These are phyloP conservation scores for Corymbia citriodora DNA, from an alignment of 441 rosid species.

Conservation along the genomic window DNA sequence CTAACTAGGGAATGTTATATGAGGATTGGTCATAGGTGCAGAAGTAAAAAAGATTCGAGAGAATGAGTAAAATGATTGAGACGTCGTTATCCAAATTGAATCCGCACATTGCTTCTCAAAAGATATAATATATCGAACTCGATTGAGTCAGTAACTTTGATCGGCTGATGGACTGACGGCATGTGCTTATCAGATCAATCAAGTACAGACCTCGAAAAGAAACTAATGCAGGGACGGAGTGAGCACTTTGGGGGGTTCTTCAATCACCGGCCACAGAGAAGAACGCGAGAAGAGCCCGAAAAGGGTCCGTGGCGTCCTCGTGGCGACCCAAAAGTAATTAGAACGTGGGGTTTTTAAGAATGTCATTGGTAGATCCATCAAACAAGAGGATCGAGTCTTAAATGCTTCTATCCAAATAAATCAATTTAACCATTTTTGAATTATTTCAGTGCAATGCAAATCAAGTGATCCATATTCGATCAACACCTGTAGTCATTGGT, in stretches of 20 bases:
- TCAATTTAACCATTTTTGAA: no score
- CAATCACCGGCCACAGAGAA: not conserved
- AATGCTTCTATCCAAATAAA: no score
- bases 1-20: not conserved
- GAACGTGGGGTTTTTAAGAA: no score
- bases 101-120: not conserved
- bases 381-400: no score
- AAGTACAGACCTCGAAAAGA: not conserved
- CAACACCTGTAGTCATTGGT: no score
- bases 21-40: not conserved
- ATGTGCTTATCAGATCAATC: not conserved
- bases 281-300: not conserved
- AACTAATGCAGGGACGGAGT: not conserved
- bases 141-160: not conserved
- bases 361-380: no score
- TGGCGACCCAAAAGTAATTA: not conserved
- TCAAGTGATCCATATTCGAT: no score
- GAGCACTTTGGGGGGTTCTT: not conserved
- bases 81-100: not conserved
- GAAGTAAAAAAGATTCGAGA: not conserved
- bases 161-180: not conserved
- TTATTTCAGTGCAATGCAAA: no score
- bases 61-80: not conserved
- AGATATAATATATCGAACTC: not conserved
- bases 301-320: not conserved